Conservation (phyloP, 2,329 filamentous ascomycete species). For the Hirsutella thompsonii region DNA sequence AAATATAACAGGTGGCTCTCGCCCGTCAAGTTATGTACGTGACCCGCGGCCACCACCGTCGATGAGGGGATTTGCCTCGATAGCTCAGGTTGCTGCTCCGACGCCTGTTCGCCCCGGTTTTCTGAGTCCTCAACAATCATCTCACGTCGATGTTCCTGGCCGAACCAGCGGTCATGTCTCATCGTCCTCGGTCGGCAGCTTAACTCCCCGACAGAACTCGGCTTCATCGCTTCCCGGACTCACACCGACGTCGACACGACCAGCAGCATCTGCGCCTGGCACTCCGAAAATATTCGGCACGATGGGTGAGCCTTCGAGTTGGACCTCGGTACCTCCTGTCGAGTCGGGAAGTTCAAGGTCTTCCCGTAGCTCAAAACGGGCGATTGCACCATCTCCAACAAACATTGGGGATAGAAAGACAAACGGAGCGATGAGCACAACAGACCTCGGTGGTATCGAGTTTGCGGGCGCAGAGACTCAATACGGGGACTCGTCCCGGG, state of each 20-base stretch:
- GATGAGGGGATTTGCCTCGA: constrained; percentile 16
- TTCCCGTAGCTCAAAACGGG: not conserved
- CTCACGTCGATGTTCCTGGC: not conserved
- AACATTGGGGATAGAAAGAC: constrained; percentile 9
- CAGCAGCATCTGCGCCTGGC: constrained; percentile 4
- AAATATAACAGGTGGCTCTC: constrained; percentile 6
- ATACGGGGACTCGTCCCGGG: constrained; percentile 1
- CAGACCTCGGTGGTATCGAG: constrained; percentile 18
- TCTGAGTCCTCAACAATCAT: not conserved
- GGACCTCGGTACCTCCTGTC: constrained; percentile 2
- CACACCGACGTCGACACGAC: constrained; percentile 5
- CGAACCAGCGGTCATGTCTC: not conserved
- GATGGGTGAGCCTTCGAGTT: constrained; percentile 3
- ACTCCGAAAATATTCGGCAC: constrained; percentile 5
- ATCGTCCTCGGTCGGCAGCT: constrained; percentile 2
- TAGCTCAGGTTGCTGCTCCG: constrained; percentile 5
- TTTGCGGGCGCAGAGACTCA: constrained; percentile 9
- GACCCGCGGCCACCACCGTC: constrained; percentile 16
- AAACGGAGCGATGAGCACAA: constrained; percentile 13
- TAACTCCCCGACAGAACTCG: constrained; percentile 10
- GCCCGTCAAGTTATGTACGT: constrained; percentile 5
- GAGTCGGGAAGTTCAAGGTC: not conserved
- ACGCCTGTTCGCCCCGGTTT: not conserved
- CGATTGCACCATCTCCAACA: not conserved
- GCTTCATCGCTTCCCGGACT: constrained; percentile 10